Percentiles rank a stretch among this genome's conserved stretches.
phyloP scores from a whole-genome alignment of 208 protist species.

The Naegleria gruberi region DNA sequence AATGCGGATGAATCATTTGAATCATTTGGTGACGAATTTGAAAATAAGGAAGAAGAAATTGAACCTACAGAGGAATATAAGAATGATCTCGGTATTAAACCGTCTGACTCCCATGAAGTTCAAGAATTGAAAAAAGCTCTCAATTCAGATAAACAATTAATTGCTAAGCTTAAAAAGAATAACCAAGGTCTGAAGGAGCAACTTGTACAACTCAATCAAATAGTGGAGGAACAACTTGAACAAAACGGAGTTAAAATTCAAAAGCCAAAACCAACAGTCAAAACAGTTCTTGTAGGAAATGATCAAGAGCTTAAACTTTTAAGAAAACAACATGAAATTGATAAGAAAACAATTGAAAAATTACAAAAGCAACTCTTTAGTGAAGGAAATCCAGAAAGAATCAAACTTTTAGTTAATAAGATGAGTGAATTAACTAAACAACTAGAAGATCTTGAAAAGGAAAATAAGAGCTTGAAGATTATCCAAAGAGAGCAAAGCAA shows the following conservation, averaged over 20 bases:
- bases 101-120: not conserved
- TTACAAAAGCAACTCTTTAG: not conserved
- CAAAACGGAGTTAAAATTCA: not conserved
- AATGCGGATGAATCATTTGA: not conserved
- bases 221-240: not conserved
- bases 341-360: constrained; percentile 5
- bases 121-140: not conserved
- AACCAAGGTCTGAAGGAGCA: not conserved
- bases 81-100: not conserved
- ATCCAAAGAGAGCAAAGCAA: constrained; percentile 9
- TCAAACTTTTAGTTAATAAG: not conserved
- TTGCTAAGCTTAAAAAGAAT: not conserved
- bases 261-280: not conserved
- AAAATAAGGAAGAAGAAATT: not conserved
- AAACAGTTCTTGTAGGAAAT: not conserved
- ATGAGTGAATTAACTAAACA: not conserved
- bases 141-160: not conserved
- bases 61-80: not conserved
- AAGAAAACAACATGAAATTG: not conserved
- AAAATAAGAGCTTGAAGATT: not conserved
- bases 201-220: not conserved
- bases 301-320: not conserved
- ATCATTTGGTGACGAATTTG: not conserved
- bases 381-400: not conserved
- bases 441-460: not conserved